Base-by-base conservation (phyloP, 164 flowering plant species). In the Tetrastigma voinierianum region DNA sequence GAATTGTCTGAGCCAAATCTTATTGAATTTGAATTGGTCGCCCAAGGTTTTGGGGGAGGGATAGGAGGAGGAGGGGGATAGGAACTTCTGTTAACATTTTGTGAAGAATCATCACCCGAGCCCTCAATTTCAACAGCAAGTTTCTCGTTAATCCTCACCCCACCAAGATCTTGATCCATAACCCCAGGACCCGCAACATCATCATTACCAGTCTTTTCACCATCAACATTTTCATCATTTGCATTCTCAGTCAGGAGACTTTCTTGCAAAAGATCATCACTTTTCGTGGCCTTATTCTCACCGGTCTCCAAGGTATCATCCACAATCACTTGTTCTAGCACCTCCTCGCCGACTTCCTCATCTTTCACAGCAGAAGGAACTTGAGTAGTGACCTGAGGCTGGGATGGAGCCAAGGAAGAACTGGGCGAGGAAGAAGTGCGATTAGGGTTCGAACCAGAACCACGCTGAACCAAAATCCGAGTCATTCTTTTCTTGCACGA, bases 41-140 rank as follows among this genome's bases (percentile, higher is more conserved):
- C 69, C 5, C 69, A 75, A 63, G 90, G 90, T 59, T 80, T 91
- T 23, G 95, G 96, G 7, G 96, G 98, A 17, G 97, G 98, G 56
- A 83, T 84, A 61, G 98, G 98, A 72, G 98, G 98, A 11, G 99
- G 96, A 3, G 98, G 99, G 1, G 99, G 96, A 58, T 78, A 72
- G 0, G 87, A 79, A 69, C 80, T 76, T 19, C 82, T 84, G 47
- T 65, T 24, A 48, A 51, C 74, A 48, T 59, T 59, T 55, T 72
- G 82, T 21, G 70, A 70, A 32, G 79, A 25, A 69, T 75, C 81
- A 60, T 67, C 78, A 77, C 73, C 74, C 15, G 75, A 68, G 43
- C 67, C 77, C 72, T 82, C 84, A 68, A 47, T 72, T 53, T 85
- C 89, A 58, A 73, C 72, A 2, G 18, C 43, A 66, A 56, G 10